phyloP scores from a whole-genome alignment of 2,329 filamentous ascomycete genomes.

The Paecilomyces fulvus region DNA sequence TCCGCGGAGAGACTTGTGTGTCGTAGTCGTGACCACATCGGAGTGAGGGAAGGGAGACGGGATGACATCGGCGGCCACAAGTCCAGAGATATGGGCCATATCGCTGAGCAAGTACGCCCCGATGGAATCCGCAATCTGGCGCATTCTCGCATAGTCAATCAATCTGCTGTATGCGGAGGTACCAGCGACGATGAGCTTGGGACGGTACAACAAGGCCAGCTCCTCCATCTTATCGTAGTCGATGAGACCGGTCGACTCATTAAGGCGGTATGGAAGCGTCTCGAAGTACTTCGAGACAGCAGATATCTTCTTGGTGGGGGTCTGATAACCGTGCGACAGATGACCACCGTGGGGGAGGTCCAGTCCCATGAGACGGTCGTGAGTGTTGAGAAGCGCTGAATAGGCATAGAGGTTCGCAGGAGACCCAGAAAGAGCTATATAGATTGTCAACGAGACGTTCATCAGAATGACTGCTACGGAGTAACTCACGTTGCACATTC shows the following conservation, averaged over 20 bases:
- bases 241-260: conserved; percentile 73
- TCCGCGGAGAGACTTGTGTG: conserved; percentile 96
- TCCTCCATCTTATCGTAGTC: conserved; percentile 92
- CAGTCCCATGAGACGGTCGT: conserved; percentile 94
- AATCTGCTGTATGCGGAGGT: conserved; percentile 97
- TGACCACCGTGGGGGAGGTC: conserved; percentile 92
- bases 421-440: conserved; percentile 69
- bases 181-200: conserved; percentile 91
- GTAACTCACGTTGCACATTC: conserved; percentile 72
- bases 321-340: conserved; percentile 96
- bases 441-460: conserved; percentile 7
- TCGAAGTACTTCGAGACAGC: conserved; percentile 98
- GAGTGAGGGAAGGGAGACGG: conserved; percentile 87
- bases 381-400: conserved; percentile 88
- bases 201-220: conserved; percentile 83
- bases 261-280: conserved; percentile 90
- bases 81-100: conserved; percentile 97
- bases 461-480: conserved; percentile 3
- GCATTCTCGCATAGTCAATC: conserved; percentile 95
- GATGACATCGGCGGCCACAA: conserved; percentile 87
- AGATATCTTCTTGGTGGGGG: conserved; percentile 90
- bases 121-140: conserved; percentile 85
- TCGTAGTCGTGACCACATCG: conserved; percentile 96
- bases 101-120: conserved; percentile 93
- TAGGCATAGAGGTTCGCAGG: conserved; percentile 76